Base-by-base conservation (phyloP, 805 yeast species). In the Scheffersomyces lignosus region DNA sequence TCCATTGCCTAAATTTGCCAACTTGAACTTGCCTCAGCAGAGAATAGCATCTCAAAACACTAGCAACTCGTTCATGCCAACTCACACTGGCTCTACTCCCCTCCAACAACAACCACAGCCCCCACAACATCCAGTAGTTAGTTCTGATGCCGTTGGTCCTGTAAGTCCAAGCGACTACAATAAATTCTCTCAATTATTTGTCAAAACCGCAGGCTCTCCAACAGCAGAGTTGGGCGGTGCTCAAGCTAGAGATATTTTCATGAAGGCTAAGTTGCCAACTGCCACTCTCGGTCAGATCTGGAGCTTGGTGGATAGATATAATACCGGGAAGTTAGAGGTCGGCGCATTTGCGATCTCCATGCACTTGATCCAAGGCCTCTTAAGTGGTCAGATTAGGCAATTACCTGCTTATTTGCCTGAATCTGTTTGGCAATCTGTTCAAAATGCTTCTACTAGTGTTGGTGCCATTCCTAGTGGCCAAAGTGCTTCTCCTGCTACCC, bases 311-410 rank as follows among this genome's bases (percentile, higher is more conserved):
- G 99, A 93, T 58, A 78, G 80, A 43, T 75, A 76, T 36, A 81
- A 81, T 48, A 63, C 76, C 1, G 99, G 99, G 4, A 70, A 77
- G 38, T 76, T 93, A 50, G 72, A 77, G 38, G 77, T 81, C 54
- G 73, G 81, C 12, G 90, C 87, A 56, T 93, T 93, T 51, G 78
- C 87, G 30, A 77, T 91, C 51, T 97, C 98, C 5, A 91, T 93
- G 99, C 95, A 87, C 62, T 73, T 93, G 56, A 87, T 93, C 45
- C 97, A 91, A 60, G 81, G 88, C 48, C 66, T 83, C 22, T 70
- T 88, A 52, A 77, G 79, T 51, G 86, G 88, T 27, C 49, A 78
- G 3, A 62, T 88, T 48, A 74, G 73, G 33, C 77, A 79, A 33
- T 66, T 88, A 51, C 75, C 75, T 10, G 68, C 71, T 1, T 58